phyloP scores from a whole-genome alignment of 2,329 filamentous ascomycete genomes.

The Colletotrichum spinosum region DNA sequence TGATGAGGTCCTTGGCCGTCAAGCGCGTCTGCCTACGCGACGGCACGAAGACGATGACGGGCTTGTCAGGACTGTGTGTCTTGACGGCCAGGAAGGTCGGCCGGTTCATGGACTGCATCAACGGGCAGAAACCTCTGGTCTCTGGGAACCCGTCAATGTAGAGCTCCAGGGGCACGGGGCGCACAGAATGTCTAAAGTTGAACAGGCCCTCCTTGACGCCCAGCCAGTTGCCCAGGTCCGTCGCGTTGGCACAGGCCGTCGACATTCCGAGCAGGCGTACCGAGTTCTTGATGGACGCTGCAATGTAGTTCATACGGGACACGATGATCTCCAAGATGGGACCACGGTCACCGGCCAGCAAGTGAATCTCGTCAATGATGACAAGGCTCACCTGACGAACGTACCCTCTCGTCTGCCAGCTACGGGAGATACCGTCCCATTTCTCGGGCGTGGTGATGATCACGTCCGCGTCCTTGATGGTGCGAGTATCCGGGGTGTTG shows the following conservation, averaged over 20 bases:
- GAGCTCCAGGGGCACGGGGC: conserved; percentile 93
- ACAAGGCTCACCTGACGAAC: conserved; percentile 95
- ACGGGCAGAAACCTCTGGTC: conserved; percentile 91
- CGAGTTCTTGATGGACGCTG: conserved; percentile 88
- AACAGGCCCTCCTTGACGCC: conserved; percentile 96
- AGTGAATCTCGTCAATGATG: conserved; percentile 98
- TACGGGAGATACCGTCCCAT: conserved; percentile 99
- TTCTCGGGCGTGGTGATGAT: conserved; percentile 99
- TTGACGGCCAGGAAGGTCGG: conserved; percentile 98
- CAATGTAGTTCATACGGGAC: conserved; percentile 97
- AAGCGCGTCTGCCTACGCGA: conserved; percentile 94
- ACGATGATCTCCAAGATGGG: conserved; percentile 99
- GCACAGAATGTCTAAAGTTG: conserved; percentile 97
- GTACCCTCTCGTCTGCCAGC: conserved; percentile 97
- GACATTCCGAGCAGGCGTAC: conserved; percentile 98
- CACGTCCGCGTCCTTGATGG: conserved; percentile 94
- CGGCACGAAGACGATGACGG: conserved; percentile 97
- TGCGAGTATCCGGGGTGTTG: conserved; percentile 96
- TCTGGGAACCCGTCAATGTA: conserved; percentile 98
- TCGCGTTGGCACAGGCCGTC: conserved; percentile 95
- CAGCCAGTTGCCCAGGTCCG: conserved; percentile 94
- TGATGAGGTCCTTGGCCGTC: conserved; percentile 96
- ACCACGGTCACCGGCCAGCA: conserved; percentile 95
- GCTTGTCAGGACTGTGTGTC: conserved; percentile 94
- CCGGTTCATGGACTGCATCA: conserved; percentile 99